These are phyloP conservation scores for Cercis canadensis DNA, from an alignment of 306 rosid species.

Conservation along the genomic window DNA sequence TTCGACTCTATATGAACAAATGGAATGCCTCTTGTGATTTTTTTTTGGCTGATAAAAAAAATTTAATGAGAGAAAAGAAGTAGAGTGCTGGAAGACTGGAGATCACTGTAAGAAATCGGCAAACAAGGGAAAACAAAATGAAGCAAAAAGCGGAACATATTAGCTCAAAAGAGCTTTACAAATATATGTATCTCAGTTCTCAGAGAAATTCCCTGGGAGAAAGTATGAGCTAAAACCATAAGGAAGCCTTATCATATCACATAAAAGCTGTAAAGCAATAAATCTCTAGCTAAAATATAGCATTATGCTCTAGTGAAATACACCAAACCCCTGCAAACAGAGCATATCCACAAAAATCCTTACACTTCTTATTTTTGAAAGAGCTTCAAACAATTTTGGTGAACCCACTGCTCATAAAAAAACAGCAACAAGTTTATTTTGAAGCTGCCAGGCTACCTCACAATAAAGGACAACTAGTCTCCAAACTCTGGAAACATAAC, in stretches of 20 bases:
- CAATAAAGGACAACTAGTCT: no score
- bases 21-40: neutral
- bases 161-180: conserved; percentile 12
- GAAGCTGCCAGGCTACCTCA: conserved; percentile 6
- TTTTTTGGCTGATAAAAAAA: neutral
- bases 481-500: no score
- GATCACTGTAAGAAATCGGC: neutral
- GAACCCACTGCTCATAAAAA: conserved; percentile 8
- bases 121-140: conserved; percentile 3
- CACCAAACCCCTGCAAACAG: neutral
- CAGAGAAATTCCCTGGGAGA: conserved; percentile 1
- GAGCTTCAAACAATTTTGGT: conserved; percentile 6
- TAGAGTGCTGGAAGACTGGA: neutral
- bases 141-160: neutral
- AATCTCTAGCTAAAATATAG: neutral
- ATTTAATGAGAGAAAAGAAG: neutral
- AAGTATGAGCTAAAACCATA: neutral
- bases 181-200: no score
- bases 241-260: conserved; percentile 13
- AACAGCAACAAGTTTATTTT: conserved; percentile 5
- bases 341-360: conserved; percentile 9
- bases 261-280: neutral
- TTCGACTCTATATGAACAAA: conserved; percentile 6
- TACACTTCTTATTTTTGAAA: conserved; percentile 11
- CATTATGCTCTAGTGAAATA: neutral